Evolutionary conservation across 1,284 basidiomycete genomes (phyloP), one percentile per base, ranked within the genome.

Genomic region (Trichosporon inkin): DNA sequence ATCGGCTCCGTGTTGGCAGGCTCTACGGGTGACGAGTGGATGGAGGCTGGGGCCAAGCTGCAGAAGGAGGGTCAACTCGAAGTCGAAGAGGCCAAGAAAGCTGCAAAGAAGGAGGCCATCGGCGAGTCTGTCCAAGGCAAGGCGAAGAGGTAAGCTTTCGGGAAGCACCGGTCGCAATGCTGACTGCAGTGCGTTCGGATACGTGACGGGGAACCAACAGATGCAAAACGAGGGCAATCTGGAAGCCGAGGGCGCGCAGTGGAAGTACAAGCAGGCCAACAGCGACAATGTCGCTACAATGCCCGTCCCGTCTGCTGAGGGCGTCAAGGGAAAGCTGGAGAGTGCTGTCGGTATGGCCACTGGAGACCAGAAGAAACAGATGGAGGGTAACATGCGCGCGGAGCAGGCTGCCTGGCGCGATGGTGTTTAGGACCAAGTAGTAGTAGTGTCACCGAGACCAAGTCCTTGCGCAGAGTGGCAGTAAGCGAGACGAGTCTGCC

Each of bases 371-470:
- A 65, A 67, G 47, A 68, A 68, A 63, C 78, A 80, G 67, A 73
- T 68, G 56, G 68, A 74, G 57, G 78, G 76, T 19, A 80, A 80
- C 60, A 8, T 61, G 32, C 62, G 65, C 11, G 69, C 69, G 0
- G 70, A 71, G 62, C 76, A 75, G 64, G 76, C 78, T 2, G 75
- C 75, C 34, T 78, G 77, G 77, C 74, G 62, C 24, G 61, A 68
- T 22, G 70, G 69, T 3, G 61, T 64, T 4, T 68, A 60, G 57
- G 10, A n/a, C 3, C 44, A 24, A 10, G 22, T 28, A 37, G 20
- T 37, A n/a, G n/a, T n/a, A n/a, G n/a, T n/a, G n/a, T n/a, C n/a
- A n/a, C n/a, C n/a, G n/a, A n/a, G n/a, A n/a, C n/a, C n/a, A n/a
- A n/a, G n/a, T n/a, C n/a, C n/a, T n/a, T n/a, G n/a, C n/a, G 24